phyloP scores from a whole-genome alignment of 306 rosid species.

The Trichosanthes cucumerina region DNA sequence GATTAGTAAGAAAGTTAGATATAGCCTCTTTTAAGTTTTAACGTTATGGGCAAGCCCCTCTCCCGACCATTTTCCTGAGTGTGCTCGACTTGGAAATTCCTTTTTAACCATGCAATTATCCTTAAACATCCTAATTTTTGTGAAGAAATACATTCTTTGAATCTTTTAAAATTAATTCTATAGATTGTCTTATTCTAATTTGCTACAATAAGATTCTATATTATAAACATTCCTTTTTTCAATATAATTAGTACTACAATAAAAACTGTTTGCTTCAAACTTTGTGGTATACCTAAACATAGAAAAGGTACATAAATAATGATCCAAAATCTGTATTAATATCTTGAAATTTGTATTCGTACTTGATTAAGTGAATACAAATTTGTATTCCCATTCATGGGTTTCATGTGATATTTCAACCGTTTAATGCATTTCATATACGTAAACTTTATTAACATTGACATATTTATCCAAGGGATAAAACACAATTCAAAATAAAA shows the following conservation, averaged over 20 bases:
- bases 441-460: too few species aligned
- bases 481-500: too few species aligned
- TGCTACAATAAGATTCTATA: not conserved
- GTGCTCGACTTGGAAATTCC: not conserved
- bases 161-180: not conserved
- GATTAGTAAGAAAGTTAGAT: not conserved
- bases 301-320: not conserved
- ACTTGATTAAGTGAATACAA: not conserved
- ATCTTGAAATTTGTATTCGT: not conserved
- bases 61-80: not conserved
- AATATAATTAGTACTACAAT: not conserved
- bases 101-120: not conserved
- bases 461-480: too few species aligned
- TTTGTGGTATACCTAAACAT: not conserved
- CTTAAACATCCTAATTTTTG: not conserved
- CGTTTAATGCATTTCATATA: not conserved
- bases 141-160: not conserved
- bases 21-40: not conserved
- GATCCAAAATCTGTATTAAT: not conserved
- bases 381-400: not conserved
- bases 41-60: not conserved
- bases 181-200: not conserved
- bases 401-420: not conserved
- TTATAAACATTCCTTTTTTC: not conserved
- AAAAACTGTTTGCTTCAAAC: not conserved